Base-by-base conservation (phyloP, 2,329 filamentous ascomycete species). In the Talaromyces sp. region DNA sequence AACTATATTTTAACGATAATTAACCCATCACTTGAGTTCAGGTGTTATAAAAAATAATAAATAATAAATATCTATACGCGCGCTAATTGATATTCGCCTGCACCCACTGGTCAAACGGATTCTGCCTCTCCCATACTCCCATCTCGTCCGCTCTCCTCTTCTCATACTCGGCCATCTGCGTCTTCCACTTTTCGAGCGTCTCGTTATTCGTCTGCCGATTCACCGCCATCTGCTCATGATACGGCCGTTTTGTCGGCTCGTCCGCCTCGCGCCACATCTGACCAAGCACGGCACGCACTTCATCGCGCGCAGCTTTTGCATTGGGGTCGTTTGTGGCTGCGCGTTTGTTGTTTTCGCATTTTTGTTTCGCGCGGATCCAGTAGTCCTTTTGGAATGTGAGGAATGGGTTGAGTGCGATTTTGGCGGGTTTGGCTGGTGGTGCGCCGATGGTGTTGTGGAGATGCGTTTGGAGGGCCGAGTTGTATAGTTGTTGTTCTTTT, bases 221-320 rank as follows among this genome's bases (percentile, higher is more conserved):
- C 58, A 82, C 82, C 59, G 87, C 82, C 4, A 90, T 90, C 72
- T 88, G 83, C 30, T 92, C 88, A 55, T 93, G 84, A 70, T 90
- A 98, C 0, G 92, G 93, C 71, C 84, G 83, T 70, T 89, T 91
- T 67, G 87, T 84, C 52, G 90, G 89, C 6, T 86, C 81, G 1
- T 82, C 77, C 0, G 90, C 87, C 56, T 90, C 89, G 67, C 89
- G 91, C 95, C 95, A 99, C 88, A 95, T 93, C 71, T 89, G 88
- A 30, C 93, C 93, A 10, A 95, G 85, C 72, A 92, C 91, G 57
- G 88, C 85, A 36, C 95, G 90, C 60, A 98, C 90, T 70, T 96
- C 91, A 69, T 87, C 83, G 49, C 85, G 82, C 2, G 81, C 78
- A 2, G 83, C 84, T 68, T 92, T 96, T 7, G 88, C 87, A 51